A percentile compares a stretch with the other conserved stretches of the same genome.
Conservation (phyloP, 1,139 yeast species). For the Lizanozyma gosingica region DNA sequence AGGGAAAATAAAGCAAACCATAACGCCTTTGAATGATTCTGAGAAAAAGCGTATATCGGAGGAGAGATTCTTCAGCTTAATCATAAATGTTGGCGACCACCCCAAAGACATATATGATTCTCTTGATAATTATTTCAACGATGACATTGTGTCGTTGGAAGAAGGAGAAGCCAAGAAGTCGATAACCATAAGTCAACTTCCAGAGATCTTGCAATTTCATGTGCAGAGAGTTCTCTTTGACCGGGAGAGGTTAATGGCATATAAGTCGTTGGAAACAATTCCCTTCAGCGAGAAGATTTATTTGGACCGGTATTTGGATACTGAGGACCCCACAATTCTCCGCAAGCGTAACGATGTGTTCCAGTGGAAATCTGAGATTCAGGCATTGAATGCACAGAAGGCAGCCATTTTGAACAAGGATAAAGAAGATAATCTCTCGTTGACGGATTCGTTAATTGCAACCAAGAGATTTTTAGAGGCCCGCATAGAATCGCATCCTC, state of each 20-base stretch:
- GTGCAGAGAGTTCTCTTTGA: constrained; percentile 92
- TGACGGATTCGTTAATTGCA: constrained; percentile 37
- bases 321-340: constrained; percentile 50
- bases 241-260: constrained; percentile 60
- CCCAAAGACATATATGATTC: constrained; percentile 89
- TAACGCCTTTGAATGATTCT: constrained; percentile 22
- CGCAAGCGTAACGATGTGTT: constrained; percentile 50
- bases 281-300: constrained; percentile 72
- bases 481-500: constrained; percentile 16
- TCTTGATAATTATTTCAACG: constrained; percentile 75
- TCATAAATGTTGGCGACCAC: constrained; percentile 80
- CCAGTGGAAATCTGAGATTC: constrained; percentile 53
- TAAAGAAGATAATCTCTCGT: constrained; percentile 41
- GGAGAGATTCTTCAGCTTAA: constrained; percentile 72
- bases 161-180: constrained; percentile 69
- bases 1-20: constrained; percentile 49
- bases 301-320: constrained; percentile 80
- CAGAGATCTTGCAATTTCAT: constrained; percentile 81
- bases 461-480: constrained; percentile 48
- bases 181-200: constrained; percentile 61
- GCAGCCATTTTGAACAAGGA: constrained; percentile 33
- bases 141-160: constrained; percentile 60
- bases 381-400: constrained; percentile 33
- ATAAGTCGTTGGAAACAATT: constrained; percentile 74
- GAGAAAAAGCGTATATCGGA: constrained; percentile 43